Evolutionary conservation across 176 grass and related monocot species (phyloP).

Genomic region (Thinopyrum elongatum): DNA sequence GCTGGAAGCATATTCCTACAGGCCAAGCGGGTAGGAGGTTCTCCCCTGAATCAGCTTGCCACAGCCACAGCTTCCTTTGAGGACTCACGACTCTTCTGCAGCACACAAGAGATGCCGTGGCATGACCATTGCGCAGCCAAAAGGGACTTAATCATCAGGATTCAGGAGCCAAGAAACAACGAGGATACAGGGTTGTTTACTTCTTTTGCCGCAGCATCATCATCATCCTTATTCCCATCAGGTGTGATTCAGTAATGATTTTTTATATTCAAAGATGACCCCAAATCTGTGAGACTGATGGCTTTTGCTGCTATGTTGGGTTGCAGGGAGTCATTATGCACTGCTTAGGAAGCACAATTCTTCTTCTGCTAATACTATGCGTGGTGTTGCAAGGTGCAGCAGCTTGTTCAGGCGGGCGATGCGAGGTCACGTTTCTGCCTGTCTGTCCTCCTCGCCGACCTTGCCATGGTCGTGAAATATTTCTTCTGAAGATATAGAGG

Average conservation of each 20-base stretch:
- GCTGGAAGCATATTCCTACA: conserved; percentile 24
- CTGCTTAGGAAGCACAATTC: neutral
- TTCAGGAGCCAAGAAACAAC: neutral
- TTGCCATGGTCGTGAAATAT: neutral
- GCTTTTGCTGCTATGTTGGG: neutral
- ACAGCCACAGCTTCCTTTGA: conserved; percentile 6
- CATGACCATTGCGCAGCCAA: neutral
- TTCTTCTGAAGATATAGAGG: neutral
- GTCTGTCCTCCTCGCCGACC: neutral
- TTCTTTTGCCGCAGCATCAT: neutral
- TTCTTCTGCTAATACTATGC: neutral
- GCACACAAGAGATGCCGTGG: neutral
- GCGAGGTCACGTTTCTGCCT: conserved; percentile 1
- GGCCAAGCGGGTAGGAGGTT: conserved; percentile 5
- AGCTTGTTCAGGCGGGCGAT: conserved; percentile 39
- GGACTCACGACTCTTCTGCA: neutral
- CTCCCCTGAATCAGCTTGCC: neutral
- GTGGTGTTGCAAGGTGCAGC: neutral
- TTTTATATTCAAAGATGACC: too few relatives aligned
- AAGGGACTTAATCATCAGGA: neutral
- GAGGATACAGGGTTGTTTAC: neutral
- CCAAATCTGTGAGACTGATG: neutral
- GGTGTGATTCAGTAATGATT: too few relatives aligned
- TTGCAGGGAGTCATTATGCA: neutral
- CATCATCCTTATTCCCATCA: neutral